A percentile compares a stretch with the other conserved stretches of the same genome.
phyloP scores from a whole-genome alignment of 2,329 filamentous ascomycete genomes.

The Paecilomyces fulvus region DNA sequence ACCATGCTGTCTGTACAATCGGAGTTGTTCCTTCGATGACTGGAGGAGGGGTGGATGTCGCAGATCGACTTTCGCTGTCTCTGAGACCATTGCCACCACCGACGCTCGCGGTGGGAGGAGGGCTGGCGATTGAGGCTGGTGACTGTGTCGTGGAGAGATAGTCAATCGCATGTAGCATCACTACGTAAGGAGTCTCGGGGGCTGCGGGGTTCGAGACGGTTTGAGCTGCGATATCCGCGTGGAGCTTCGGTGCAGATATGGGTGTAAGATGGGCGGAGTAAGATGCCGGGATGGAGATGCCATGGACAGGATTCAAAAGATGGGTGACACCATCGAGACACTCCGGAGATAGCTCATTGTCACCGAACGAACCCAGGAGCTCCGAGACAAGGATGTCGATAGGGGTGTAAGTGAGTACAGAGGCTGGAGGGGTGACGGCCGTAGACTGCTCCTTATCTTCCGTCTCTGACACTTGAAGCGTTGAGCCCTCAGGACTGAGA shows the following conservation, averaged over 20 bases:
- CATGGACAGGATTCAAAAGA: conserved; percentile 68
- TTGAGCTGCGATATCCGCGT: conserved; percentile 68
- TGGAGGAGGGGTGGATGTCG: conserved; percentile 19
- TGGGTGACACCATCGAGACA: conserved; percentile 94
- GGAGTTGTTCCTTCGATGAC: conserved; percentile 26
- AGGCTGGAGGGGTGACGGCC: conserved; percentile 21
- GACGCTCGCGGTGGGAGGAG: conserved; percentile 6
- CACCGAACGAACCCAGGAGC: conserved; percentile 82
- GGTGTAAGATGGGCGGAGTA: conserved; percentile 95
- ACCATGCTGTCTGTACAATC: conserved; percentile 36
- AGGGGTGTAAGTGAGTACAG: conserved; percentile 21
- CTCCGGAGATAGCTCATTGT: conserved; percentile 95
- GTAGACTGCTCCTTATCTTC: conserved; percentile 26
- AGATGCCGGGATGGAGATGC: conserved; percentile 85
- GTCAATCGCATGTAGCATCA: conserved; percentile 83
- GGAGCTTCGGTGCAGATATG: conserved; percentile 75
- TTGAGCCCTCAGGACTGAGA: conserved; percentile 20
- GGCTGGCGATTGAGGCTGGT: conserved; percentile 31
- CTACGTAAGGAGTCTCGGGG: conserved; percentile 89
- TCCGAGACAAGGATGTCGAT: conserved; percentile 92
- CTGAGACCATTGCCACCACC: conserved; percentile 9
- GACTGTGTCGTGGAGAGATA: conserved; percentile 64
- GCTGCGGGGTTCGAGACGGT: conserved; percentile 56
- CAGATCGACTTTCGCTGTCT: conserved; percentile 14
- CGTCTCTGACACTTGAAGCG: conserved; percentile 13